Evolutionary conservation across 139 green algal species (phyloP), one percentile per base, ranked within the genome.

Genomic region (Diplosphaera chodatii): DNA sequence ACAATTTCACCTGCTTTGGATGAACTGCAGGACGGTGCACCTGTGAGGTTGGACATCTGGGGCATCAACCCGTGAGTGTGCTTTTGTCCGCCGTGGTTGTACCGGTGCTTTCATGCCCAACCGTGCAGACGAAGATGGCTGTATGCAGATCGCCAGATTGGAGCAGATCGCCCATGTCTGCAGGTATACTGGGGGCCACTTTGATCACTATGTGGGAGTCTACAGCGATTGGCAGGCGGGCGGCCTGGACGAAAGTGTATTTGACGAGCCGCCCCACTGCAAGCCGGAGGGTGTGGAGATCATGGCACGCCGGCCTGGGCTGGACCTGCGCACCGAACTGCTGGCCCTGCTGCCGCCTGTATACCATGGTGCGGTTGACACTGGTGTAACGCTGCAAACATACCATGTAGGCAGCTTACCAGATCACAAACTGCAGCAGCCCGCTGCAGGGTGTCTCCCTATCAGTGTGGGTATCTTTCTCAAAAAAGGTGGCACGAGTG

Each of bases 141-240:
- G n/a, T n/a, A n/a, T n/a, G n/a, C n/a, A n/a, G n/a, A n/a, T n/a
- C n/a, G n/a, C n/a, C n/a, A n/a, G n/a, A n/a, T n/a, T n/a, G n/a
- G n/a, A n/a, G n/a, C n/a, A n/a, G n/a, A n/a, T n/a, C n/a, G n/a
- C n/a, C n/a, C n/a, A n/a, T n/a, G n/a, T n/a, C n/a, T 59, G 48
- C 48, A 59, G 48, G 28, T 83, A 80, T 64, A 80, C 80, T 4
- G 66, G 76, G 1, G 77, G 81, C 1, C 83, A 88, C 67, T 85
- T 80, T 69, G 83, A 88, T 74, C 32, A 72, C 20, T 87, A 83
- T 62, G 59, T 83, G 4, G 67, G 71, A 31, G 65, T 72, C 20
- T 85, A 74, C 63, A 55, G 64, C 32, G 30, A 66, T 18, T 88
- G 69, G 67, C 59, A 79, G 37, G 48, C 76, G 1, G 72, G 65